Evolutionary conservation across 345 rosid species (phyloP).

Genomic region (Eucalyptus polybractea): DNA sequence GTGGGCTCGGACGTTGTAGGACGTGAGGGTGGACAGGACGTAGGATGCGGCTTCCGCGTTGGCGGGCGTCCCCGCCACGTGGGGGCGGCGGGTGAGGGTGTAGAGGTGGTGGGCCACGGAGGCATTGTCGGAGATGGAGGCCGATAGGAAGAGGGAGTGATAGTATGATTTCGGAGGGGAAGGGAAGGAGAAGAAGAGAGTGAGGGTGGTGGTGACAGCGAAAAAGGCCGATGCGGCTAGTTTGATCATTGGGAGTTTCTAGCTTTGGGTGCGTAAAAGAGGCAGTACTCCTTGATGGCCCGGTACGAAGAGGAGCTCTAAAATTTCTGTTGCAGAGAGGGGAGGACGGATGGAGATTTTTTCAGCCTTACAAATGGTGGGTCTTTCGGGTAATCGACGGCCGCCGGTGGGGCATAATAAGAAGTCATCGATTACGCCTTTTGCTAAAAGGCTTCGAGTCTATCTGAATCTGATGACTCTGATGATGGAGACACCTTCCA

Average conservation of each 20-base stretch:
- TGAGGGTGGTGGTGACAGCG: conserved; percentile 23
- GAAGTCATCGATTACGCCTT: background rate
- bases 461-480: background rate
- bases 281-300: background rate
- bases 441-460: background rate
- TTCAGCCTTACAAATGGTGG: background rate
- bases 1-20: conserved; percentile 25
- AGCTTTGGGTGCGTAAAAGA: background rate
- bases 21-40: conserved; percentile 35
- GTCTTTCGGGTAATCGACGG: background rate
- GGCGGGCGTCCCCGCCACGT: conserved; percentile 66
- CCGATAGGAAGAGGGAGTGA: conserved; percentile 44
- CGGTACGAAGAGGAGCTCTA: background rate
- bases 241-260: conserved; percentile 4
- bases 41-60: conserved; percentile 62
- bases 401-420: background rate
- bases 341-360: background rate
- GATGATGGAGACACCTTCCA: background rate
- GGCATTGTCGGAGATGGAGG: conserved; percentile 42
- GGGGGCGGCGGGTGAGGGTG: conserved; percentile 72
- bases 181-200: conserved; percentile 14
- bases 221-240: conserved; percentile 12
- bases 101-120: conserved; percentile 50
- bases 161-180: conserved; percentile 33
- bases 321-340: background rate